A percentile compares a stretch with the other conserved stretches of the same genome.
phyloP scores from a whole-genome alignment of 345 rosid genomes.

The Cardamine occulta region DNA sequence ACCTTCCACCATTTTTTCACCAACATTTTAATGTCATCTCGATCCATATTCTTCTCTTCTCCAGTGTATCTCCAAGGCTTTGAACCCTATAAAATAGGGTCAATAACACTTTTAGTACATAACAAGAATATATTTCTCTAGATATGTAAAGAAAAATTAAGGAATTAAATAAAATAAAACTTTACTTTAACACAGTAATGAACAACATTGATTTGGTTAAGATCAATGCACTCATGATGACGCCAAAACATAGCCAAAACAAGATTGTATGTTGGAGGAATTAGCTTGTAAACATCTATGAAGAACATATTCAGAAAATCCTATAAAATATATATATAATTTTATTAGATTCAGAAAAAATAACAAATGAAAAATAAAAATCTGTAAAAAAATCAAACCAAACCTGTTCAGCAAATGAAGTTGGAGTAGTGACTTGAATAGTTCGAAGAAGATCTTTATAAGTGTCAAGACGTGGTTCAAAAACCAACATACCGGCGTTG shows the following conservation, averaged over 20 bases:
- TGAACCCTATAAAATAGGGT: conserved; percentile 49
- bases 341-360: neutral
- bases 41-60: conserved; percentile 18
- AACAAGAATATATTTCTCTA: neutral
- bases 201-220: conserved; percentile 57
- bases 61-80: conserved; percentile 78
- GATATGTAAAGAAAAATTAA: neutral
- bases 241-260: conserved; percentile 74
- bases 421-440: conserved; percentile 51
- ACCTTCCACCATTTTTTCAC: conserved; percentile 74
- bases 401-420: conserved; percentile 76
- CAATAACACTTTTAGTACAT: neutral
- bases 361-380: neutral
- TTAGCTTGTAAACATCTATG: conserved; percentile 57
- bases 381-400: neutral
- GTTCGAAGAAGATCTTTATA: conserved; percentile 50
- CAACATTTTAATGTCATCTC: conserved; percentile 58
- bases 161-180: conserved; percentile 21
- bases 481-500: conserved; percentile 74
- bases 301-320: conserved; percentile 68
- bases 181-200: conserved; percentile 66
- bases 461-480: conserved; percentile 53
- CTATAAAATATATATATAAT: conserved; percentile 29
- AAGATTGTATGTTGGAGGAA: conserved; percentile 55
- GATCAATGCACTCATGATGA: conserved; percentile 62